Evolutionary conservation across 1,284 basidiomycete genomes (phyloP), one percentile per base, ranked within the genome.

Genomic region (Volvariella surrecta): DNA sequence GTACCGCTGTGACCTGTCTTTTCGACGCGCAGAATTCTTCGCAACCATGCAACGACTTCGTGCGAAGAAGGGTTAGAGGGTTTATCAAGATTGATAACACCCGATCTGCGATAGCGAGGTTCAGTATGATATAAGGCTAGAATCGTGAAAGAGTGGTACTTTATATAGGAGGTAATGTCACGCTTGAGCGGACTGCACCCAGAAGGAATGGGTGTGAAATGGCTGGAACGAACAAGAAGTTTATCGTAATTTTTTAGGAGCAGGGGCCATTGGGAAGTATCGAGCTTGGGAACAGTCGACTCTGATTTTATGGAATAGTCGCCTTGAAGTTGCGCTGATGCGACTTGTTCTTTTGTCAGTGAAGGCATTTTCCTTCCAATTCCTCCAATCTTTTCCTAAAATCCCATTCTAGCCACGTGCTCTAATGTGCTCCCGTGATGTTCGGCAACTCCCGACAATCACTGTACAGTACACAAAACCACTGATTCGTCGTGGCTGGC

Each of bases 21-120:
- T 66, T 99, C 95, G 28, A 89, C 89, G 20, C 95, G 83, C 42
- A 99, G 67, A 53, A 99, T 99, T 20, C 96, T 81, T 55, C 95
- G 79, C 51, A 99, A 70, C 96, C 96, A 99, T 13, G 96, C 96
- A 51, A 99, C 96, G 45, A 99, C 96, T 74, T 99, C 96, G 69
- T 99, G 96, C n/a, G 95, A 98, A 3, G 96, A 99, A 6, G 96
- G 96, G 69, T 99, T 99, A 39, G 95, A 98, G 19, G 96, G 96
- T 64, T 99, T 99, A 78, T 99, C 96, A 54, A 99, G 76, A 71
- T 99, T 98, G 65, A 99, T 99, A 46, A 97, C 91, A 54, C 96
- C 96, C 50, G 93, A 92, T 69, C 89, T 92, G 52, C 43, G 37
- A 38, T 38, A 41, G 31, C 40, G 43, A 39, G 47, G 30, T 16